Conservation (phyloP, 768 basidiomycete genomes). For the Suillus plorans region DNA sequence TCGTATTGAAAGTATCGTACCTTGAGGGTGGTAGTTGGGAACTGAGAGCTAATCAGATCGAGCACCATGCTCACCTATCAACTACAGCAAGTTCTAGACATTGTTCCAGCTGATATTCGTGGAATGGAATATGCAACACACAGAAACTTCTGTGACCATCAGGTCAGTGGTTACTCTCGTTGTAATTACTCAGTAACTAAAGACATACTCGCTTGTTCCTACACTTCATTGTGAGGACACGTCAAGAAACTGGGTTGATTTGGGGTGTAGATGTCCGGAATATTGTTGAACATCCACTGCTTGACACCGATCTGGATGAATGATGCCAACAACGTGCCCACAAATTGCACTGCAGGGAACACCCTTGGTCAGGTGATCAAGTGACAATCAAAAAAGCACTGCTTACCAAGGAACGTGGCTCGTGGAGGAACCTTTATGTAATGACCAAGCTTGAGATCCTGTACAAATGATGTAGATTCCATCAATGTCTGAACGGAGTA, state of each 20-base stretch:
- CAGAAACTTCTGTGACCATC: no score
- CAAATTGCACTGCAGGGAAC: slow-evolving; percentile 57
- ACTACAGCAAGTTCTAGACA: no score
- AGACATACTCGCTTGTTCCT: no score
- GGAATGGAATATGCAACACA: no score
- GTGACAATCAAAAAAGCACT: slow-evolving; percentile 4
- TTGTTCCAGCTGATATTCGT: no score
- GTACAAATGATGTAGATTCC: slow-evolving; percentile 74
- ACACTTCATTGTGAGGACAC: slow-evolving; percentile 86
- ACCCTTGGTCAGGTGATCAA: slow-evolving; percentile 5
- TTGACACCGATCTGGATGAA: slow-evolving; percentile 83
- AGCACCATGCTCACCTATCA: no score
- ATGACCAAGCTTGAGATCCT: slow-evolving; percentile 89
- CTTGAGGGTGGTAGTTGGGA: no score
- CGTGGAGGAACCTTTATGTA: slow-evolving; percentile 96
- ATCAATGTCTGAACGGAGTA: slow-evolving; percentile 84
- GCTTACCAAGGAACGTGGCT: slow-evolving; percentile 67
- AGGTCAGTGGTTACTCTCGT: no score
- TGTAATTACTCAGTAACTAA: no score
- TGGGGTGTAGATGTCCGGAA: slow-evolving; percentile 66
- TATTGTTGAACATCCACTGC: slow-evolving; percentile 77
- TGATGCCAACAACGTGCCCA: slow-evolving; percentile 71
- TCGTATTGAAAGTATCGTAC: no score
- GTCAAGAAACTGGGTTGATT: slow-evolving; percentile 65
- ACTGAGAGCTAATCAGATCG: no score